These are phyloP conservation scores for Solanum ossicruentum DNA, from an alignment of 257 asterid species.

Conservation along the genomic window DNA sequence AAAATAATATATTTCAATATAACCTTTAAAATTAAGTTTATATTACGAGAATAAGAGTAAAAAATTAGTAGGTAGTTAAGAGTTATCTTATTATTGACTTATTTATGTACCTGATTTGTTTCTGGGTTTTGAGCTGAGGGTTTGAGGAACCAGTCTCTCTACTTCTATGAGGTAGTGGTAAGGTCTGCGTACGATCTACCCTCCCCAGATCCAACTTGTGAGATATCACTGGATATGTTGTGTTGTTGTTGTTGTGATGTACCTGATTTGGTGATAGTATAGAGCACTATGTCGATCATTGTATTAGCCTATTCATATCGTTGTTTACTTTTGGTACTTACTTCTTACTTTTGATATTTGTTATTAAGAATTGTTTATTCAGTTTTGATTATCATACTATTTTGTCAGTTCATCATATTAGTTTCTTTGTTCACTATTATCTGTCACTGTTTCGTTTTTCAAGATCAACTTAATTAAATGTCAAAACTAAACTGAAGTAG, in stretches of 20 bases:
- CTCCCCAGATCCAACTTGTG: too few relatives aligned
- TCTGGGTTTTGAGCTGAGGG: too few relatives aligned
- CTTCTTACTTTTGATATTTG: neutral
- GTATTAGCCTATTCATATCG: neutral
- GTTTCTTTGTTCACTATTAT: too few relatives aligned
- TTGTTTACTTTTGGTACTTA: neutral
- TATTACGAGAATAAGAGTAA: neutral
- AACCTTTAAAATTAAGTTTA: neutral
- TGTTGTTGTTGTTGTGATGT: too few relatives aligned
- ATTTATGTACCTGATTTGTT: too few relatives aligned
- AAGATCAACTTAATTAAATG: too few relatives aligned
- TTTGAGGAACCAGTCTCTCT: too few relatives aligned
- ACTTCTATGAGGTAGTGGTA: too few relatives aligned
- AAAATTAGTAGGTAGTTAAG: neutral
- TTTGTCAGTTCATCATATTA: neutral
- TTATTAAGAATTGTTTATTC: accelerated
- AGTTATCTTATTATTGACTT: neutral
- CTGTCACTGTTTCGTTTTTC: too few relatives aligned
- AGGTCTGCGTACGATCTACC: too few relatives aligned
- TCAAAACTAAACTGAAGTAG: too few relatives aligned
- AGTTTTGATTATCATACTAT: neutral
- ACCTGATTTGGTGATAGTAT: accelerated
- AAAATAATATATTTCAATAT: neutral
- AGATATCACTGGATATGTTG: too few relatives aligned
- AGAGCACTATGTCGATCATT: neutral